Evolutionary conservation across 345 rosid species (phyloP).

Genomic region (Linum lewisii): DNA sequence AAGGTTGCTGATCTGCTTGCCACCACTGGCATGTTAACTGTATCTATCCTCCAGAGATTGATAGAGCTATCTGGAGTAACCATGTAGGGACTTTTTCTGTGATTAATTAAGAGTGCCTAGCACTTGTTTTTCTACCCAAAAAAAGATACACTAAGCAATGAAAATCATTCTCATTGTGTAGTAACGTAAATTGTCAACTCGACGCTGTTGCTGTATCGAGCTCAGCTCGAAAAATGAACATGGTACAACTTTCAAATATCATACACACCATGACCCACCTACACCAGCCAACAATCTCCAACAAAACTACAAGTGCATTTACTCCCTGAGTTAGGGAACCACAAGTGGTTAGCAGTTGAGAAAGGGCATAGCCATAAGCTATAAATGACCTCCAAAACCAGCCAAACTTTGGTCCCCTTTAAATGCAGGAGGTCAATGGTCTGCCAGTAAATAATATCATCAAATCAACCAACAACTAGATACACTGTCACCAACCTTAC

Average conservation of each 20-base stretch:
- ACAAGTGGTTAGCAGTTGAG: constrained; percentile 33
- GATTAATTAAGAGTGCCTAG: too few species aligned
- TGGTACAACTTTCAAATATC: background rate
- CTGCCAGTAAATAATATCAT: background rate
- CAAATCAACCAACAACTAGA: too few species aligned
- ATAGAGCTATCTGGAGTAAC: too few species aligned
- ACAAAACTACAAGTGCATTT: constrained; percentile 25
- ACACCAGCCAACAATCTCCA: constrained; percentile 17
- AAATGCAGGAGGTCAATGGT: constrained; percentile 2
- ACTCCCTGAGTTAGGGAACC: constrained; percentile 14
- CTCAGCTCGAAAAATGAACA: background rate
- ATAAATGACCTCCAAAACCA: background rate
- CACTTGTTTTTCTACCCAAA: too few species aligned
- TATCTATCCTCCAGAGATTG: too few species aligned
- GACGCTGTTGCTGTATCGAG: too few species aligned
- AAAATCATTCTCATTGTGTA: too few species aligned
- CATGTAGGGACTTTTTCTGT: too few species aligned
- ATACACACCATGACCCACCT: background rate
- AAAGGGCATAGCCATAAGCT: constrained; percentile 18
- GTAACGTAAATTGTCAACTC: too few species aligned
- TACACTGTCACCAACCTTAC: background rate
- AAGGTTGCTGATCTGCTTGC: too few species aligned
- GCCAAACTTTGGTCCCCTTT: background rate
- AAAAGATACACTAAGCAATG: too few species aligned
- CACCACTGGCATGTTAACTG: too few species aligned